Evolutionary conservation across 768 basidiomycete species (phyloP), one percentile per base, ranked within the genome.

Genomic region (Pisolithus sp.): DNA sequence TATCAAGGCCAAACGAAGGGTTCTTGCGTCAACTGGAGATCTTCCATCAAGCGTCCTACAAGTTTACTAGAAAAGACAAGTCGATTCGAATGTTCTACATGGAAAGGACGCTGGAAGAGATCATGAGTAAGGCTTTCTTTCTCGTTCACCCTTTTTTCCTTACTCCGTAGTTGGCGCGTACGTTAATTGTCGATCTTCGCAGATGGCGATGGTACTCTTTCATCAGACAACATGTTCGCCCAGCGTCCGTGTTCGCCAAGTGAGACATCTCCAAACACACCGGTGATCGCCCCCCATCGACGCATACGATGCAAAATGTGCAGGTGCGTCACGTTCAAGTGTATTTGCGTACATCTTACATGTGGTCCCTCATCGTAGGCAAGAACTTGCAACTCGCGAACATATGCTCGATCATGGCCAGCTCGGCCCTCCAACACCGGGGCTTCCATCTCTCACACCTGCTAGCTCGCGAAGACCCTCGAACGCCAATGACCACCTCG

Each of bases 301-400:
- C 79, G 85, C 38, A 93, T 96, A 62, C 76, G 93, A 62, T 96
- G 93, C 69, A 93, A 89, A 69, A 90, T 87, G 84, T 95, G 93
- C 74, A 76, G 90, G 87, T 85, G 53, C 46, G 77, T 55, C 34
- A 42, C 10, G 5, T 21, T 45, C 15, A 18, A 20, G 13, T 18
- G 28, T 52, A 41, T 41, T 5, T 18, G 34, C 31, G 46, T 26
- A 10, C 7, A 40, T 21, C 45, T 10, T 37, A 34, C 43, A 17
- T 43, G 21, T 53, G 43, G 26, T 40, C 34, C 43, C 10, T 43
- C 12, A 43, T 47, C 26, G 26, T 49, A 86, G 91, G 60, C 83
- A 85, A 53, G 90, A 92, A 59, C 76, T 97, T 13, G 93, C 93
- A 1, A 80, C 89, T 0, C 76, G 88, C n/a, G 91, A 93, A 62